Conservation (phyloP, 1,139 yeast genomes). For the Nadsonia starkeyi-henricii region DNA sequence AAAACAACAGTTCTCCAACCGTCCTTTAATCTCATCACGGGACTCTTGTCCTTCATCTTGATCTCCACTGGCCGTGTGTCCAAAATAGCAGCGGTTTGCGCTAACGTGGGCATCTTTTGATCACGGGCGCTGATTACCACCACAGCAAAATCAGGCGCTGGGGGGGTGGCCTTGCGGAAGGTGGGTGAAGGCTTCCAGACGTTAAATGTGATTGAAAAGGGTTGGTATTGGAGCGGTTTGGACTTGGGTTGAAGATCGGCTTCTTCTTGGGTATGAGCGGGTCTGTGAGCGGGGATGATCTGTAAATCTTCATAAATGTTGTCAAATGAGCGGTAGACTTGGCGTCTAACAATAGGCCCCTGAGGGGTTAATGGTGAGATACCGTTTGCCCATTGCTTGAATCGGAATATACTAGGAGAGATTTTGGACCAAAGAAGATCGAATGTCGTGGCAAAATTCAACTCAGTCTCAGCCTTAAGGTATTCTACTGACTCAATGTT, state of each 20-base stretch:
- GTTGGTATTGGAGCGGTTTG: conserved; percentile 5
- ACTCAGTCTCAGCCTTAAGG: conserved; percentile 8
- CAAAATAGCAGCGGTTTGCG: conserved; percentile 22
- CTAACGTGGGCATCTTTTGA: conserved; percentile 38
- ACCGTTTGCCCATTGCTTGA: background rate
- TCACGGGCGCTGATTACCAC: conserved; percentile 42
- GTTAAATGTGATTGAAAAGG: conserved; percentile 32
- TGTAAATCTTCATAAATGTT: conserved; percentile 13
- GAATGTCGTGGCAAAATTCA: conserved; percentile 8
- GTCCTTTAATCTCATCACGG: conserved; percentile 24
- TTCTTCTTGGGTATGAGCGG: conserved; percentile 10
- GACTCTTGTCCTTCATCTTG: conserved; percentile 16
- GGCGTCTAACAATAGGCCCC: background rate
- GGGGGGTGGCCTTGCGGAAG: conserved; percentile 59
- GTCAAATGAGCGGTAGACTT: conserved; percentile 10
- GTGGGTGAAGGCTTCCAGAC: conserved; percentile 76
- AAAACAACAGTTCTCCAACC: conserved; percentile 44
- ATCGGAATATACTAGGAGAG: conserved; percentile 3
- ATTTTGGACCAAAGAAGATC: conserved; percentile 1
- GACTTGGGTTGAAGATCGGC: background rate
- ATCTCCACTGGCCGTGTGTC: conserved; percentile 18
- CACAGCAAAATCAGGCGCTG: conserved; percentile 63
- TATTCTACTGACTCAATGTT: background rate
- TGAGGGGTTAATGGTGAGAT: background rate
- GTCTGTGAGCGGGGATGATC: conserved; percentile 13